Conservation (phyloP, 1,139 yeast species). For the Keqinozyma sinolaborantium region DNA sequence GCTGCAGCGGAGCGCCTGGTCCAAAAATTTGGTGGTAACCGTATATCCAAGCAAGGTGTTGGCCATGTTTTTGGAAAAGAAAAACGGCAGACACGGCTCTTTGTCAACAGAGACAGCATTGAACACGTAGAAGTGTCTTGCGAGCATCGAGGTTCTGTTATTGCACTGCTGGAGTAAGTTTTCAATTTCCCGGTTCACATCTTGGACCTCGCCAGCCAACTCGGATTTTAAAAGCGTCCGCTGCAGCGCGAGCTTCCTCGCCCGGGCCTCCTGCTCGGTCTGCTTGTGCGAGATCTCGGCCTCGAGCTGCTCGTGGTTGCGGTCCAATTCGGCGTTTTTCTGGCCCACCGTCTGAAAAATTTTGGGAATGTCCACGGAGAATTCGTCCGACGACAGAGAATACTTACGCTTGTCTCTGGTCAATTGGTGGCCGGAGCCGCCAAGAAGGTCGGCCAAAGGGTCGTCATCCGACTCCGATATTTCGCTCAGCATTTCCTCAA, state of each 20-base stretch:
- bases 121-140: not conserved
- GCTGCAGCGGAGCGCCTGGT: no score
- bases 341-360: constrained; percentile 25
- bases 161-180: not conserved
- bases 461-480: not conserved
- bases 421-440: not conserved
- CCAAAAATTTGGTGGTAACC: no score
- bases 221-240: not conserved
- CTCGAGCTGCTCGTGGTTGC: constrained; percentile 14
- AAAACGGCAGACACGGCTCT: no score
- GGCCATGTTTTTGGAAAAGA: no score
- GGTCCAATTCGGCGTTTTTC: constrained; percentile 18
- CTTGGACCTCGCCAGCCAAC: not conserved
- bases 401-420: not conserved
- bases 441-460: not conserved
- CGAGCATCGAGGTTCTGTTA: not conserved
- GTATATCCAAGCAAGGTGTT: no score
- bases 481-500: not conserved
- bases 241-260: not conserved
- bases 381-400: constrained; percentile 12
- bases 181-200: not conserved
- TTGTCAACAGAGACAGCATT: no score
- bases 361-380: constrained; percentile 20
- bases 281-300: constrained; percentile 15
- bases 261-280: not conserved